Base-by-base conservation (phyloP, 1,284 basidiomycete species). In the Cryptococcus amylolentus region DNA sequence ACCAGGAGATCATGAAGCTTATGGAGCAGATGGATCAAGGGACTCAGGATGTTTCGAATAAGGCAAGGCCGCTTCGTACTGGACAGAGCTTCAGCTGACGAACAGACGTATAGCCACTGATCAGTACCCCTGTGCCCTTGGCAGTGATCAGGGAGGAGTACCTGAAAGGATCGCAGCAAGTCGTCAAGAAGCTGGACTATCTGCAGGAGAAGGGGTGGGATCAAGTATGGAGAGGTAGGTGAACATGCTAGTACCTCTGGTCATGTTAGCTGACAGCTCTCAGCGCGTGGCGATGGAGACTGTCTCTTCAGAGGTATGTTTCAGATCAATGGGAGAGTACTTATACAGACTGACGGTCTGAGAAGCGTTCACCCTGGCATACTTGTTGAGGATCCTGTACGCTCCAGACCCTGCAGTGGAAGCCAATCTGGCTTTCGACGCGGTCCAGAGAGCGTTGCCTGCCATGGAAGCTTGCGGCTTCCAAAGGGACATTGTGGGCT, bases 261-360 rank as follows among this genome's bases (percentile, higher is more conserved):
- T 23, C 23, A 23, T 23, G 23, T 35, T 10, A 35, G 5, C 31
- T 35, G 31, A 35, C 31, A 35, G 1, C 6, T 35, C 31, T 35
- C 88, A 48, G 84, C 87, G 0, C 81, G 85, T 77, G 88, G 89
- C 73, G 73, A 73, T 73, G 88, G 88, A 0, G 86, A 89, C 72
- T 89, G 88, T 68, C 88, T 88, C 71, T 89, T 88, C 71, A 79
- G 87, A 80, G 85, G 87, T 88, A 57, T 79, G 76, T 72, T 35
- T 20, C 23, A 7, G n/a, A 43, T 31, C 43, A 38, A 5, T 18
- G n/a, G 31, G 31, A 35, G 31, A 8, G 31, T 35, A 35, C 5
- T 16, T 20, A 41, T n/a, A 45, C 6, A 20, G 26, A n/a, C 39
- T 48, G 26, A 49, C 38, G n/a, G 43, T 5, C 23, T 9, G 39